phyloP scores from a whole-genome alignment of 306 rosid genomes.

The Amphicarpaea edgeworthii region DNA sequence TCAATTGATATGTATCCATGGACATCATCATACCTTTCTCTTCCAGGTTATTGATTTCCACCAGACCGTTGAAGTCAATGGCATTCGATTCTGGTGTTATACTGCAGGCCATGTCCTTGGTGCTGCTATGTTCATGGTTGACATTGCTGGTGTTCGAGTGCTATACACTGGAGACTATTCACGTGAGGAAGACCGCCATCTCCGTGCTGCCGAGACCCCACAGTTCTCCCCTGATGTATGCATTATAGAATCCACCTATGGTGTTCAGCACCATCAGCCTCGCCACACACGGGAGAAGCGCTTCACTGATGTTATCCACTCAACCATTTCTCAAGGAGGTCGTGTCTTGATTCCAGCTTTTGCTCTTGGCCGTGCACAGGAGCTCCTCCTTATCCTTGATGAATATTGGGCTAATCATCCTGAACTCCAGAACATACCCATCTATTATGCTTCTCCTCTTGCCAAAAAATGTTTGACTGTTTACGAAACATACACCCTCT shows the following conservation, averaged over 20 bases:
- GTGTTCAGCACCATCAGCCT: slow-evolving; percentile 97
- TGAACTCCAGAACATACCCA: slow-evolving; percentile 87
- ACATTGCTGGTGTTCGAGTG: slow-evolving; percentile 91
- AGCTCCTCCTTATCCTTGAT: slow-evolving; percentile 91
- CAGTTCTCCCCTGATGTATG: slow-evolving; percentile 94
- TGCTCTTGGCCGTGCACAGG: slow-evolving; percentile 98
- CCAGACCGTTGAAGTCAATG: slow-evolving; percentile 91
- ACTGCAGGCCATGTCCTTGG: slow-evolving; percentile 98
- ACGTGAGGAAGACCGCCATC: slow-evolving; percentile 97
- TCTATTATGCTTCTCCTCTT: slow-evolving; percentile 96
- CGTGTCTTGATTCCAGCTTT: slow-evolving; percentile 90
- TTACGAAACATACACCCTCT: slow-evolving; percentile 92
- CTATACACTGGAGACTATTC: slow-evolving; percentile 98
- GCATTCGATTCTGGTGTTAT: slow-evolving; percentile 97
- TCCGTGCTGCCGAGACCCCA: slow-evolving; percentile 96
- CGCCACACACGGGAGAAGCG: slow-evolving; percentile 85
- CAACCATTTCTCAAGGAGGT: slow-evolving; percentile 92
- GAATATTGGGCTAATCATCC: slow-evolving; percentile 97
- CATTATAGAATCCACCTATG: slow-evolving; percentile 93
- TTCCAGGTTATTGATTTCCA: slow-evolving; percentile 99
- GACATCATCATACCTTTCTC: too few species aligned
- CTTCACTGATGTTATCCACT: slow-evolving; percentile 88
- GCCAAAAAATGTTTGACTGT: slow-evolving; percentile 92
- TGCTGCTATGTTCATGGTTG: slow-evolving; percentile 99
- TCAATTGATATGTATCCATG: too few species aligned